Percentiles rank a stretch among this genome's conserved stretches.
Conservation (phyloP, 306 rosid species). For the Styphnolobium japonicum region DNA sequence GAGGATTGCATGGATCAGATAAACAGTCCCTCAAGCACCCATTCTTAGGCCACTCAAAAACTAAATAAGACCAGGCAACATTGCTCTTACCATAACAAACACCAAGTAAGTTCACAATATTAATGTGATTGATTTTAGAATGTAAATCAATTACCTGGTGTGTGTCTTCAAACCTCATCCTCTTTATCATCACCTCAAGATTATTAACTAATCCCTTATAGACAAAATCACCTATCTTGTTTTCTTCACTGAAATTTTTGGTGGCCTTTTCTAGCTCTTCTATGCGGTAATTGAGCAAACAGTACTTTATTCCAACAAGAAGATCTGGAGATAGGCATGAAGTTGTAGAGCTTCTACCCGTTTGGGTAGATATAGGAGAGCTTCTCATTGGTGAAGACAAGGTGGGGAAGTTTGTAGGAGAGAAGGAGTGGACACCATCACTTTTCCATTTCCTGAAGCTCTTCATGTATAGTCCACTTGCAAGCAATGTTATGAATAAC, state of each 20-base stretch:
- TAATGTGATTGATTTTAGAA: slow-evolving; percentile 65
- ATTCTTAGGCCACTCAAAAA: slow-evolving; percentile 62
- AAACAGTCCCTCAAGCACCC: slow-evolving; percentile 61
- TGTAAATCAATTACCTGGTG: slow-evolving; percentile 55
- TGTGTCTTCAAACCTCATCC: slow-evolving; percentile 51
- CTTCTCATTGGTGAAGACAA: slow-evolving; percentile 36
- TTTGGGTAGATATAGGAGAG: slow-evolving; percentile 15
- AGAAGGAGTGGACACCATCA: slow-evolving; percentile 33
- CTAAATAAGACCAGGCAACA: slow-evolving; percentile 51
- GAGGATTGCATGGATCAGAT: slow-evolving; percentile 31
- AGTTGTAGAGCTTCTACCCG: slow-evolving; percentile 31
- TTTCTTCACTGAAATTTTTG: slow-evolving; percentile 51
- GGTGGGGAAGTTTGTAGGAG: slow-evolving; percentile 30
- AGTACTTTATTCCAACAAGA: slow-evolving; percentile 60
- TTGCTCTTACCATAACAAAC: slow-evolving; percentile 54
- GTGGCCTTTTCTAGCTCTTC: slow-evolving; percentile 55
- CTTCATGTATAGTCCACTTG: slow-evolving; percentile 40
- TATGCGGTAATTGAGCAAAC: slow-evolving; percentile 48
- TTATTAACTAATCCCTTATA: slow-evolving; percentile 44
- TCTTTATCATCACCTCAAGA: slow-evolving; percentile 58
- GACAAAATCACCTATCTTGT: slow-evolving; percentile 36
- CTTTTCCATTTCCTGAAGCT: slow-evolving; percentile 34
- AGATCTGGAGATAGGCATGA: slow-evolving; percentile 64
- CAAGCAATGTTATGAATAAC: slow-evolving; percentile 40
- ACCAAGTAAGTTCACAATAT: slow-evolving; percentile 60